These are phyloP conservation scores for Aspergillus transmontanensis DNA, from an alignment of 2,329 filamentous ascomycete genomes.

Conservation along the genomic window DNA sequence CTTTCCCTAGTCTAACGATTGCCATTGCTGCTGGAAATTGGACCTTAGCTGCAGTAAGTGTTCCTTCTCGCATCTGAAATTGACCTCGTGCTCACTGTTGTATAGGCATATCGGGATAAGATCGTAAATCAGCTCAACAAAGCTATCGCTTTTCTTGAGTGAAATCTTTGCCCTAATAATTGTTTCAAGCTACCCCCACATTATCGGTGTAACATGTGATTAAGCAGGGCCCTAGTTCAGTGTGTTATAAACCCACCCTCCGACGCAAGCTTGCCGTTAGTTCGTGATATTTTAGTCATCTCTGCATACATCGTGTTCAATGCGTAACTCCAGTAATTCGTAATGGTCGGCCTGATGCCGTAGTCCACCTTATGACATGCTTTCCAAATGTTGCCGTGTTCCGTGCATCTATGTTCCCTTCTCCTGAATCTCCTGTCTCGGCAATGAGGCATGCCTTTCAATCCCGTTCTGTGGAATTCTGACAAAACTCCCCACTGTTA, in stretches of 20 bases:
- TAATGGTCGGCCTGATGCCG: too few relatives aligned
- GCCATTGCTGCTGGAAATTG: background rate
- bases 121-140: background rate
- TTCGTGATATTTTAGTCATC: too few relatives aligned
- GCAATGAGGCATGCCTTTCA: background rate
- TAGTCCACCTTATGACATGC: too few relatives aligned
- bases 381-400: too few relatives aligned
- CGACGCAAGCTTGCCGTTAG: too few relatives aligned
- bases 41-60: background rate
- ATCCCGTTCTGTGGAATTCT: background rate
- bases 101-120: background rate
- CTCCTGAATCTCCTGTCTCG: background rate
- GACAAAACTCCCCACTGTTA: slow-evolving; percentile 23
- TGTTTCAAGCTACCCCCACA: too few relatives aligned
- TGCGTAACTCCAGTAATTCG: too few relatives aligned
- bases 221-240: too few relatives aligned
- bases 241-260: too few relatives aligned
- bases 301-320: too few relatives aligned
- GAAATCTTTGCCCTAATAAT: background rate
- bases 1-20: background rate
- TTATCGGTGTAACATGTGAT: too few relatives aligned
- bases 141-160: background rate
- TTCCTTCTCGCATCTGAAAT: background rate
- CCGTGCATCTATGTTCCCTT: background rate
- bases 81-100: background rate